Evolutionary conservation across 805 yeast species (phyloP).

Genomic region (Candida sithepensis): DNA sequence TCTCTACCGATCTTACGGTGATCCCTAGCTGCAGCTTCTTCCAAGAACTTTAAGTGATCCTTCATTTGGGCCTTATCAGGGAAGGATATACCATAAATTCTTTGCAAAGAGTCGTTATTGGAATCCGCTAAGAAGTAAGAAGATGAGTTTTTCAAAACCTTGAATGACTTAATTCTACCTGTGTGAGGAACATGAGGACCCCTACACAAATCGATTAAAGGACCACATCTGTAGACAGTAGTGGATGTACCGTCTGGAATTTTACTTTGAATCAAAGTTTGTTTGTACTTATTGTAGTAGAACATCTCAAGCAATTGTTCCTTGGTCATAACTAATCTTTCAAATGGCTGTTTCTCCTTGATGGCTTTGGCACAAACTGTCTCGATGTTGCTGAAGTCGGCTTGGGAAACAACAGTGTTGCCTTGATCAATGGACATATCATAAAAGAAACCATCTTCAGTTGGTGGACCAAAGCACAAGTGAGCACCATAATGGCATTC

Average conservation of each 20-base stretch:
- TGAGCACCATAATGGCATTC: slow-evolving; percentile 96
- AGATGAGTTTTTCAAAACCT: slow-evolving; percentile 91
- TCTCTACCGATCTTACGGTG: slow-evolving; percentile 96
- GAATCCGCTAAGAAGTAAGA: slow-evolving; percentile 95
- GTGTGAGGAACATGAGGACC: slow-evolving; percentile 99
- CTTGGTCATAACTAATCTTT: slow-evolving; percentile 87
- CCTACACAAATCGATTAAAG: slow-evolving; percentile 91
- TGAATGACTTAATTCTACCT: slow-evolving; percentile 91
- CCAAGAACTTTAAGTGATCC: slow-evolving; percentile 89
- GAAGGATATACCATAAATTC: slow-evolving; percentile 97
- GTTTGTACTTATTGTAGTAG: slow-evolving; percentile 92
- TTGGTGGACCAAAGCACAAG: slow-evolving; percentile 93
- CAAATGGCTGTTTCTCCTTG: slow-evolving; percentile 93
- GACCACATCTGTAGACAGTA: slow-evolving; percentile 97
- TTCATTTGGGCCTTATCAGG: slow-evolving; percentile 97
- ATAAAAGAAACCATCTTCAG: slow-evolving; percentile 95
- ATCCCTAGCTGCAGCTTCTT: slow-evolving; percentile 93
- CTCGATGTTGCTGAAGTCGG: slow-evolving; percentile 82
- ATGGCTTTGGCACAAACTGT: slow-evolving; percentile 83
- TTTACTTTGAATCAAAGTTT: slow-evolving; percentile 77
- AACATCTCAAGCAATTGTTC: slow-evolving; percentile 92
- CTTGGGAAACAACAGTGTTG: slow-evolving; percentile 69
- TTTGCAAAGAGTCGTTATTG: slow-evolving; percentile 89
- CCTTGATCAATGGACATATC: slow-evolving; percentile 86
- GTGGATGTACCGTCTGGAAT: slow-evolving; percentile 95